These are phyloP conservation scores for Lepiota venenata DNA, from an alignment of 768 basidiomycete species.

Conservation along the genomic window DNA sequence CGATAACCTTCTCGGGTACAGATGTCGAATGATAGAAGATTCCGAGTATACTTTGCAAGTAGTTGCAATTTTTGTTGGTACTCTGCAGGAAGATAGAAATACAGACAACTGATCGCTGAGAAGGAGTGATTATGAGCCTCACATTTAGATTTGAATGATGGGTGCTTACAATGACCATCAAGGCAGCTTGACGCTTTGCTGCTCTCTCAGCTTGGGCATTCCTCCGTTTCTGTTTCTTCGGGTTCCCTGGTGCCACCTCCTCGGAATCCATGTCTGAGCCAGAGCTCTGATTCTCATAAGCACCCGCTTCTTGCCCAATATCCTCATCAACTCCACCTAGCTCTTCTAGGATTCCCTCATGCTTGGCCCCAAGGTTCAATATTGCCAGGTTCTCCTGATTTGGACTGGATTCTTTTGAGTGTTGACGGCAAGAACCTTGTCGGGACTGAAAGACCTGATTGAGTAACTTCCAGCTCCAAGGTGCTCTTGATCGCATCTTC, in stretches of 20 bases:
- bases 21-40: slow-evolving; percentile 25
- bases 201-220: no score
- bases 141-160: neutral
- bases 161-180: neutral
- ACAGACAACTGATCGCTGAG: slow-evolving; percentile 19
- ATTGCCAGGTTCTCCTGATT: no score
- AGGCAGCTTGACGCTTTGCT: no score
- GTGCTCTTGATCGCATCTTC: neutral
- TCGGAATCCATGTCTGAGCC: no score
- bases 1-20: slow-evolving; percentile 23
- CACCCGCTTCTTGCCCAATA: neutral
- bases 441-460: neutral
- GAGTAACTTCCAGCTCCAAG: neutral
- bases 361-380: no score
- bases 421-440: no score
- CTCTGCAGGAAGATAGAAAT: slow-evolving; percentile 25
- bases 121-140: neutral
- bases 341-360: neutral
- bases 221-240: no score
- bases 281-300: neutral
- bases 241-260: no score
- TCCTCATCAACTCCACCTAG: neutral
- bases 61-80: slow-evolving; percentile 21
- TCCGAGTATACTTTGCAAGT: slow-evolving; percentile 21
- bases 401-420: no score